Percentiles rank a stretch among this genome's conserved stretches.
Evolutionary conservation across 768 basidiomycete species (phyloP).

Genomic region (Tylopilus sp.): DNA sequence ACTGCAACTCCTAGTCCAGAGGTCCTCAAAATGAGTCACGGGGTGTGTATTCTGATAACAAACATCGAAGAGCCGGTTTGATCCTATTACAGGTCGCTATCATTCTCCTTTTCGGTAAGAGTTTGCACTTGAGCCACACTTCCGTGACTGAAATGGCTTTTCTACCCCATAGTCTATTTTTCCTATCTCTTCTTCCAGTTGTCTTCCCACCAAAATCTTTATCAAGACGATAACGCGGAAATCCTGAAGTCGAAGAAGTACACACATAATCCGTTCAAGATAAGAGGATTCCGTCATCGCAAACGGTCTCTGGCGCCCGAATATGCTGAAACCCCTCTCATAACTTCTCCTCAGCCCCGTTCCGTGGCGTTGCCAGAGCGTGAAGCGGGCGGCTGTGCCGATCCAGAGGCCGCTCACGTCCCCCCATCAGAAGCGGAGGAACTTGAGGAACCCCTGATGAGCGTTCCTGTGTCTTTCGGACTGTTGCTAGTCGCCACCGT

Average conservation of each 20-base stretch:
- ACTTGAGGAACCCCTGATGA: slow-evolving; percentile 49
- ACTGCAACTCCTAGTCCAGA: too few species aligned
- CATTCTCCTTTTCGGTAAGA: slow-evolving; percentile 50
- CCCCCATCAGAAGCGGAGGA: slow-evolving; percentile 19
- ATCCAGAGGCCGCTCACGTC: slow-evolving; percentile 10
- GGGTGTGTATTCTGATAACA: slow-evolving; percentile 40
- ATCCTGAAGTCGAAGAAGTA: slow-evolving; percentile 40
- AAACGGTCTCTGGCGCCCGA: slow-evolving; percentile 5
- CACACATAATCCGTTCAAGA: slow-evolving; percentile 36
- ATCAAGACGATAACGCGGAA: slow-evolving; percentile 40
- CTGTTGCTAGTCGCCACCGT: slow-evolving; percentile 59
- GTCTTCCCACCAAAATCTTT: slow-evolving; percentile 53
- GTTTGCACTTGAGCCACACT: too few species aligned
- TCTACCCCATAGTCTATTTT: slow-evolving; percentile 53
- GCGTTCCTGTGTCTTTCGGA: slow-evolving; percentile 48
- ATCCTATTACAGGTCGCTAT: slow-evolving; percentile 51
- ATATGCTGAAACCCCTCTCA: slow-evolving; percentile 3
- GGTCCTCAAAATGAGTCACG: slow-evolving; percentile 49
- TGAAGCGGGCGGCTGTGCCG: background rate
- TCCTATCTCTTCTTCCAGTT: slow-evolving; percentile 54
- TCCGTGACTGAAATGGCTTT: too few species aligned
- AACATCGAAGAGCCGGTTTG: too few species aligned
- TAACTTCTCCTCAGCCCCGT: slow-evolving; percentile 9
- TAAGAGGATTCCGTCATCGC: slow-evolving; percentile 15
- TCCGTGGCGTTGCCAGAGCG: background rate